These are phyloP conservation scores for Metarhizium album DNA, from an alignment of 2,329 filamentous ascomycete genomes.

Conservation along the genomic window DNA sequence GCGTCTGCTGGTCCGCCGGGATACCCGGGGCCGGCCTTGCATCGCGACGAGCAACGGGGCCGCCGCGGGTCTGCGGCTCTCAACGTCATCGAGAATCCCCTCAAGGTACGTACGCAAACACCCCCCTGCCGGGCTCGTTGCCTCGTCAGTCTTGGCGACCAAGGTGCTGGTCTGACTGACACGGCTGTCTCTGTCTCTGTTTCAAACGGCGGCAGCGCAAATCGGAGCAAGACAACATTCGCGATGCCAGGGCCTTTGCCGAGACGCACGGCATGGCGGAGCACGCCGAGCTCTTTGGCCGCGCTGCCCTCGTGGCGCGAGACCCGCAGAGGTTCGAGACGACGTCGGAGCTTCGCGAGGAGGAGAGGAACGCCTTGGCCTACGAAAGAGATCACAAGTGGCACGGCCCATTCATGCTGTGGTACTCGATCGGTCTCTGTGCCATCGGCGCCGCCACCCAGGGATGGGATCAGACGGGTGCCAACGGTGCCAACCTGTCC, in stretches of 20 bases:
- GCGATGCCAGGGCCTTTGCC: constrained; percentile 38
- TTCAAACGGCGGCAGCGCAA: constrained; percentile 10
- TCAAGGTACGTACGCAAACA: constrained; percentile 17
- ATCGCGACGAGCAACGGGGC: background rate
- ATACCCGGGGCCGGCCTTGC: constrained; percentile 7
- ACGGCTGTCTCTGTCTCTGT: background rate
- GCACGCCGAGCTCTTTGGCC: constrained; percentile 27
- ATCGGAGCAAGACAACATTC: constrained; percentile 12
- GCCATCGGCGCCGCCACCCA: constrained; percentile 45
- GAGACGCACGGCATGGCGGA: constrained; percentile 33
- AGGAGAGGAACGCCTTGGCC: constrained; percentile 21
- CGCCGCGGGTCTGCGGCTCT: constrained; percentile 16
- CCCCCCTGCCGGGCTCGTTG: background rate
- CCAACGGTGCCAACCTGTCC: constrained; percentile 48
- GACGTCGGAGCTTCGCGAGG: constrained; percentile 12
- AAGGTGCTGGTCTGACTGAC: background rate
- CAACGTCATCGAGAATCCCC: constrained; percentile 23
- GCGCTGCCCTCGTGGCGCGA: constrained; percentile 18
- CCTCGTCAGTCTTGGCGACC: background rate
- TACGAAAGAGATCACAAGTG: constrained; percentile 47
- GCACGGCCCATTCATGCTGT: constrained; percentile 31
- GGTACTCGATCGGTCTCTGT: constrained; percentile 36
- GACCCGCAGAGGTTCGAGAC: constrained; percentile 14
- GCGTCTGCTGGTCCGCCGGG: constrained; percentile 1
- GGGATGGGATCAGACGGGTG: constrained; percentile 53